Evolutionary conservation across 345 rosid species (phyloP), one percentile per base, ranked within the genome.

Genomic region (Salix purpurea): DNA sequence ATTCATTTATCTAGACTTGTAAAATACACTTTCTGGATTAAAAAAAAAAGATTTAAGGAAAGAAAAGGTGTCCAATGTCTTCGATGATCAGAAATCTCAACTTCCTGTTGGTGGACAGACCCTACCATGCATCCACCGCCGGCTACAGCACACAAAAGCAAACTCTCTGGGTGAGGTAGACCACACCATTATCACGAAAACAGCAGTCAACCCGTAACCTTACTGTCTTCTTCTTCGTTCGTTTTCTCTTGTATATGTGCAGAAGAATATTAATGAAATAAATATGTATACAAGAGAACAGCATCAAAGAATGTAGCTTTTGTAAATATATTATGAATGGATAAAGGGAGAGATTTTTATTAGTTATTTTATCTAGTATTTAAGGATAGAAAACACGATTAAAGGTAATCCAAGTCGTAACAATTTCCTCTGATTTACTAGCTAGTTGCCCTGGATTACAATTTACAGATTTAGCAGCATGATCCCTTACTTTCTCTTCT

Each of bases 81-180:
- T 21, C 14, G 32, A 61, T 34, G 37, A 34, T 23, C 2, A 24
- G 28, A 69, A 76, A 32, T 70, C 39, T 6, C 60, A 62, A 34
- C 69, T 62, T 19, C 67, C 34, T 39, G 52, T 61, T 64, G 70
- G 77, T 48, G 71, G 71, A 26, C 7, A 74, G 71, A 48, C 65
- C 76, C 77, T 64, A 74, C 77, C 16, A 4, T 34, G 37, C 37
- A 34, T 61, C 77, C 71, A 74, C 69, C 44, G 28, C 2, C 5
- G 16, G 46, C 16, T 28, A 24, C 18, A 16, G 26, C 11, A 40
- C 65, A 50, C 2, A n/a, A 36, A 39, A 16, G 62, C n/a, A 8
- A 28, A 13, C 13, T 44, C 48, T 37, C 24, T 26, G 32, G 30
- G n/a, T 32, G 23, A 4, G 13, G 0, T 30, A 14, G 60, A 36